Conservation (phyloP, 2,329 filamentous ascomycete genomes). For the Penicillium sp. region DNA sequence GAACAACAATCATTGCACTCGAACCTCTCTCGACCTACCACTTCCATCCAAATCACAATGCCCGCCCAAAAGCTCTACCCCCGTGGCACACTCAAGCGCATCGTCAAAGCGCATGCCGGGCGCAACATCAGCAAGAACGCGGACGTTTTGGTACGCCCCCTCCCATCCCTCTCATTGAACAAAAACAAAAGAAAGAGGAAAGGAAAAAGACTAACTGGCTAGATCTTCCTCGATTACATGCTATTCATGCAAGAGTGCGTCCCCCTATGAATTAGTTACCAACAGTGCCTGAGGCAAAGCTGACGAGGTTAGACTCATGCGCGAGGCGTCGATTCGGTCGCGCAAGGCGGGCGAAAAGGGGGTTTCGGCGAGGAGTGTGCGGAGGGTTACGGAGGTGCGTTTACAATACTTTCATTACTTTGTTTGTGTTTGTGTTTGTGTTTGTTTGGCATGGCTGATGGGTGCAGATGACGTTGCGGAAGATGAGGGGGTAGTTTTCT, state of each 20-base stretch:
- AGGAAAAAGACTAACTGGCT: neutral
- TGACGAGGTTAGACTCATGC: constrained; percentile 56
- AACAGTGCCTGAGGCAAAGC: neutral
- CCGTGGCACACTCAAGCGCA: constrained; percentile 78
- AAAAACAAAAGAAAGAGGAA: neutral
- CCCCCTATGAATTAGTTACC: neutral
- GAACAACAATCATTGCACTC: no score
- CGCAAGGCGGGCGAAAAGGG: constrained; percentile 70
- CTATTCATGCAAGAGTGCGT: constrained; percentile 67
- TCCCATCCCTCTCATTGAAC: neutral
- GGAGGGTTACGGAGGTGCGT: constrained; percentile 70
- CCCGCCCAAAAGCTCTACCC: constrained; percentile 74
- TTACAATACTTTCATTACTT: neutral
- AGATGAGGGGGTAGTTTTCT: constrained; percentile 60
- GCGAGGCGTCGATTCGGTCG: constrained; percentile 72
- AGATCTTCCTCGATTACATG: constrained; percentile 79
- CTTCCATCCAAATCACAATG: constrained; percentile 37
- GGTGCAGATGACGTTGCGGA: constrained; percentile 59
- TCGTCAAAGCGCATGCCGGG: constrained; percentile 82
- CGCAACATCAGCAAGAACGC: constrained; percentile 77
- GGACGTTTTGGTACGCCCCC: constrained; percentile 67
- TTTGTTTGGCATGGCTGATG: neutral
- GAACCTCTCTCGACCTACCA: neutral
- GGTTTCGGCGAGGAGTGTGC: constrained; percentile 70
- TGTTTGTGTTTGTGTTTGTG: neutral